These are phyloP conservation scores for Chiua virens DNA, from an alignment of 768 basidiomycete genomes.

Conservation along the genomic window DNA sequence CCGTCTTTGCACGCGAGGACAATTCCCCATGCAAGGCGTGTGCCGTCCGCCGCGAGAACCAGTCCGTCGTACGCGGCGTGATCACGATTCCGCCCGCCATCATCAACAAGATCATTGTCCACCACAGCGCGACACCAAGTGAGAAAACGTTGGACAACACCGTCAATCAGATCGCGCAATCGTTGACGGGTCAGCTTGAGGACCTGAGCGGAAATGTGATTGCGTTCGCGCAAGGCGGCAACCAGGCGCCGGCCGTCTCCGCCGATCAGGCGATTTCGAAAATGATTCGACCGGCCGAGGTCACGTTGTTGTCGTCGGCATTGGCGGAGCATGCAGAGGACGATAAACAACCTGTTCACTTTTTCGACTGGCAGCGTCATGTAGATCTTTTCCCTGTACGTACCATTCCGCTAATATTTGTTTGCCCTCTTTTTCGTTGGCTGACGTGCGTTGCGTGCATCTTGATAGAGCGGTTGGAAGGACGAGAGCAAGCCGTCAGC, in stretches of 20 bases:
- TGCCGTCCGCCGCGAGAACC: conserved; percentile 13
- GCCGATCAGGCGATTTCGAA: background rate
- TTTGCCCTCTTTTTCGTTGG: background rate
- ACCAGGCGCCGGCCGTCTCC: background rate
- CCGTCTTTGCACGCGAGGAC: conserved; percentile 26
- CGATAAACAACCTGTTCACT: conserved; percentile 13
- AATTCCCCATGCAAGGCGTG: conserved; percentile 28
- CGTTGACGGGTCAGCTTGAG: conserved; percentile 16
- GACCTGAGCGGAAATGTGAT: conserved; percentile 14
- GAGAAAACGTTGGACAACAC: conserved; percentile 14
- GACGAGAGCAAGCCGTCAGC: background rate
- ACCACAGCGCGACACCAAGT: background rate
- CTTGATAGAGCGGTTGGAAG: conserved; percentile 10
- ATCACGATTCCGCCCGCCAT: conserved; percentile 23
- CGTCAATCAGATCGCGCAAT: conserved; percentile 9
- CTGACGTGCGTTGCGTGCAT: background rate
- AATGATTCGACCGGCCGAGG: conserved; percentile 19
- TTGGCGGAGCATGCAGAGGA: conserved; percentile 20
- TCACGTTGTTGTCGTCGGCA: conserved; percentile 21
- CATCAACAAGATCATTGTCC: conserved; percentile 22
- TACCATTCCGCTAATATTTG: background rate
- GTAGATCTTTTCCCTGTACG: conserved; percentile 21
- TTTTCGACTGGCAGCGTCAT: conserved; percentile 26
- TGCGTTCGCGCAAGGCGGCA: conserved; percentile 20
- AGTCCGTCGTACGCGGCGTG: conserved; percentile 22